Conservation (phyloP, 129 eudicot species). For the Oenanthe sinensis region DNA sequence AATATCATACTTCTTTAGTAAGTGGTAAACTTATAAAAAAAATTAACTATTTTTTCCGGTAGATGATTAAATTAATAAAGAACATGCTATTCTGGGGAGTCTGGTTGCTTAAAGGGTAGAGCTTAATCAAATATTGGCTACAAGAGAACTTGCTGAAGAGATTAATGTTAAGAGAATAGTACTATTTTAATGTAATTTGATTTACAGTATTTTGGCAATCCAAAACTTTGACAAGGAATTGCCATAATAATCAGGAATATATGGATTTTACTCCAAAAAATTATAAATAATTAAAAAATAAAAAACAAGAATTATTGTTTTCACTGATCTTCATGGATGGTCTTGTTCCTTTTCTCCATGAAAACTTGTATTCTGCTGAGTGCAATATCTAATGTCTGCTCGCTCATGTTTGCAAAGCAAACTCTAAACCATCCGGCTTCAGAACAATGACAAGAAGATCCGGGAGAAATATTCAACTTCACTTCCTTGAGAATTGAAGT, state of each 20-base stretch:
- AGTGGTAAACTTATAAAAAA: too few relatives aligned
- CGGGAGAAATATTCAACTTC: conserved; percentile 76
- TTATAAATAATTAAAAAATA: not conserved
- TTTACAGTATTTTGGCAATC: not conserved
- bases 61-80: too few relatives aligned
- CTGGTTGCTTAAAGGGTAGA: too few relatives aligned
- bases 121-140: too few relatives aligned
- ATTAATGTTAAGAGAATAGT: too few relatives aligned
- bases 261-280: not conserved
- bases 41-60: too few relatives aligned
- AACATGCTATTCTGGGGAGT: too few relatives aligned
- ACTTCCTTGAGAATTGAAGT: conserved; percentile 45
- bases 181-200: too few relatives aligned
- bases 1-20: too few relatives aligned
- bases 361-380: conserved; percentile 52
- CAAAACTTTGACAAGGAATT: not conserved
- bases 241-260: conserved; percentile 8
- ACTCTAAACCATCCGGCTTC: conserved; percentile 95
- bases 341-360: conserved; percentile 39
- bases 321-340: not conserved
- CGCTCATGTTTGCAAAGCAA: conserved; percentile 91
- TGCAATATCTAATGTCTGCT: conserved; percentile 70
- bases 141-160: too few relatives aligned
- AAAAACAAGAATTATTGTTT: not conserved
- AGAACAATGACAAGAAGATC: conserved; percentile 81